phyloP scores from a whole-genome alignment of 2,329 filamentous ascomycete genomes.

The Sclerotinia minor region DNA sequence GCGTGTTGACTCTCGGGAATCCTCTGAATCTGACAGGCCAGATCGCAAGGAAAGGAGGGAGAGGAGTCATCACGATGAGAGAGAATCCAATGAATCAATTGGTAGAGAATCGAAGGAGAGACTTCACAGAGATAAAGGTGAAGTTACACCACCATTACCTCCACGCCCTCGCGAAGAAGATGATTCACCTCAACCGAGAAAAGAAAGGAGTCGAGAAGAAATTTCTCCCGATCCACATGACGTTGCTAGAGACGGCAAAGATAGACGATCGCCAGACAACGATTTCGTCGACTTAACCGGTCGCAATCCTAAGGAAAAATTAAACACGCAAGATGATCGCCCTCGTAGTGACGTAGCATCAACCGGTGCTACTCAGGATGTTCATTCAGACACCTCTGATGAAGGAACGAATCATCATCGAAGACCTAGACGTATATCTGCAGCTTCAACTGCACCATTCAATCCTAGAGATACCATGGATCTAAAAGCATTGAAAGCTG shows the following conservation, averaged over 20 bases:
- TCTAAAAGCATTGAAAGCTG: constrained; percentile 40
- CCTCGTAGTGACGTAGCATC: constrained; percentile 29
- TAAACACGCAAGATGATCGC: constrained; percentile 40
- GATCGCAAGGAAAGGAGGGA: constrained; percentile 35
- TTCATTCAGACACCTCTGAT: constrained; percentile 36
- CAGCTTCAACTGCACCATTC: constrained; percentile 34
- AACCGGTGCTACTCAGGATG: constrained; percentile 29
- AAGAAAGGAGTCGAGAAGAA: constrained; percentile 21
- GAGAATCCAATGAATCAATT: constrained; percentile 32
- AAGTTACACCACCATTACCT: constrained; percentile 24
- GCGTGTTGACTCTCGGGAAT: constrained; percentile 28
- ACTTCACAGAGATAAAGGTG: constrained; percentile 31
- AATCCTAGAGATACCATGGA: constrained; percentile 43
- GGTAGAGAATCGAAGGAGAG: constrained; percentile 35
- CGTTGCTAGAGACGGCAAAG: constrained; percentile 21
- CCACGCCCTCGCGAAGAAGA: constrained; percentile 23
- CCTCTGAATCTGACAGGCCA: constrained; percentile 20
- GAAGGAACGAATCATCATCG: constrained; percentile 29
- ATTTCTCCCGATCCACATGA: background rate
- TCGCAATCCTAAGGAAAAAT: constrained; percentile 51
- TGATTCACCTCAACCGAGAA: background rate
- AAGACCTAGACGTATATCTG: constrained; percentile 32
- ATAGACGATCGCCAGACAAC: constrained; percentile 28
- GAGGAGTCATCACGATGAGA: constrained; percentile 31
- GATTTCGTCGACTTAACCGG: constrained; percentile 37